Conservation (phyloP, 495 filamentous ascomycete genomes). For the Penicillium flavigenum region DNA sequence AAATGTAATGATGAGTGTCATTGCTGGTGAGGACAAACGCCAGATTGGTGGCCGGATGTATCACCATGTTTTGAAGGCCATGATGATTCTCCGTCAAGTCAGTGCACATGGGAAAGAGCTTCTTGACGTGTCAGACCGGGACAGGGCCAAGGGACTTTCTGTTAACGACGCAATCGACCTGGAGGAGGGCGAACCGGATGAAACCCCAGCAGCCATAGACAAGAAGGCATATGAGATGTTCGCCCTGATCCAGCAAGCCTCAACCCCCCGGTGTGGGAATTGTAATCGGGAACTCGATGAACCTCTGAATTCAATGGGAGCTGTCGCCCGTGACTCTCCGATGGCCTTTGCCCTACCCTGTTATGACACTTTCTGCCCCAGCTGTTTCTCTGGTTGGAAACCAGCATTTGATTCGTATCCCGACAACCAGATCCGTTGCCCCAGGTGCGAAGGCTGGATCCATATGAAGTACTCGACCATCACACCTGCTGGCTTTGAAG, state of each 20-base stretch:
- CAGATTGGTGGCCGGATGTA: constrained; percentile 79
- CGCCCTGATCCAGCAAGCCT: constrained; percentile 73
- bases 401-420: constrained; percentile 25
- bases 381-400: constrained; percentile 58
- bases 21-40: constrained; percentile 50
- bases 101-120: constrained; percentile 91
- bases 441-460: constrained; percentile 62
- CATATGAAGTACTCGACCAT: constrained; percentile 62
- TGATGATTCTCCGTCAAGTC: constrained; percentile 83
- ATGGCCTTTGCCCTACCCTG: constrained; percentile 81
- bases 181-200: constrained; percentile 67
- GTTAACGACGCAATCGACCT: constrained; percentile 82
- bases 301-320: constrained; percentile 42
- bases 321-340: constrained; percentile 55
- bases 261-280: constrained; percentile 64
- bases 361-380: constrained; percentile 75
- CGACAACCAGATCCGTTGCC: constrained; percentile 51
- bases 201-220: constrained; percentile 53
- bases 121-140: constrained; percentile 76
- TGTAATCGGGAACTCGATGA: constrained; percentile 64
- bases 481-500: constrained; percentile 60
- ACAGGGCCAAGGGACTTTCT: constrained; percentile 73
- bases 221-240: constrained; percentile 80
- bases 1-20: constrained; percentile 58
- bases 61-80: constrained; percentile 84